phyloP scores from a whole-genome alignment of 1,139 yeast genomes.

The Lodderomyces margitis region DNA sequence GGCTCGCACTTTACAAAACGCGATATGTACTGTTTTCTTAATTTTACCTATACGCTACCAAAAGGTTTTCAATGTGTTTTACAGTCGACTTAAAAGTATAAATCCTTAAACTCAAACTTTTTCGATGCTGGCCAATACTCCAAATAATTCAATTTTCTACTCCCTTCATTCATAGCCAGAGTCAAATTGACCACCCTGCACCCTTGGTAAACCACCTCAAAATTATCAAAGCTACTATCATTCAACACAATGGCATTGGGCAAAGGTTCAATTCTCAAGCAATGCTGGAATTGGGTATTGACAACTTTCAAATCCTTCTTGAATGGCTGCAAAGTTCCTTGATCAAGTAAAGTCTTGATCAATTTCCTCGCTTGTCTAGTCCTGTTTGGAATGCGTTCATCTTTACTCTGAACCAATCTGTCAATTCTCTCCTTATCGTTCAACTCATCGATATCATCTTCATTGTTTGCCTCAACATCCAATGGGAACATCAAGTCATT shows the following conservation, averaged over 20 bases:
- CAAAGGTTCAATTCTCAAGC: constrained; percentile 70
- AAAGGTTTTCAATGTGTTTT: too few species aligned
- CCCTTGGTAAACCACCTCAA: constrained; percentile 78
- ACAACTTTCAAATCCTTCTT: constrained; percentile 58
- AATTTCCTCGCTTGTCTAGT: constrained; percentile 69
- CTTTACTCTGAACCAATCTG: constrained; percentile 17
- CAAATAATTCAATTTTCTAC: constrained; percentile 57
- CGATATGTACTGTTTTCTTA: too few species aligned
- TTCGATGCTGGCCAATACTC: constrained; percentile 67
- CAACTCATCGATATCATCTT: constrained; percentile 14
- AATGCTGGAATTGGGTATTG: constrained; percentile 66
- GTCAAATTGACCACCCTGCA: constrained; percentile 80
- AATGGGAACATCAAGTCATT: constrained; percentile 59
- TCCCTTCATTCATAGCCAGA: constrained; percentile 42
- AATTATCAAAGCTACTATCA: constrained; percentile 69
- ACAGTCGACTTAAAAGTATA: constrained; percentile 45
- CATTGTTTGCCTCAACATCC: constrained; percentile 34
- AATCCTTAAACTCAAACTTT: constrained; percentile 46
- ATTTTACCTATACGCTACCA: constrained; percentile 1
- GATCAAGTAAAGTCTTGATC: constrained; percentile 79
- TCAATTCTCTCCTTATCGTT: constrained; percentile 19
- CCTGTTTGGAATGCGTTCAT: constrained; percentile 32
- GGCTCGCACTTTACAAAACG: too few species aligned
- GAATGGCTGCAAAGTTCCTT: constrained; percentile 85
- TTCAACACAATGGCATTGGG: constrained; percentile 68